These are phyloP conservation scores for Coprinellus aureogranulatus DNA, from an alignment of 768 basidiomycete species.

Conservation along the genomic window DNA sequence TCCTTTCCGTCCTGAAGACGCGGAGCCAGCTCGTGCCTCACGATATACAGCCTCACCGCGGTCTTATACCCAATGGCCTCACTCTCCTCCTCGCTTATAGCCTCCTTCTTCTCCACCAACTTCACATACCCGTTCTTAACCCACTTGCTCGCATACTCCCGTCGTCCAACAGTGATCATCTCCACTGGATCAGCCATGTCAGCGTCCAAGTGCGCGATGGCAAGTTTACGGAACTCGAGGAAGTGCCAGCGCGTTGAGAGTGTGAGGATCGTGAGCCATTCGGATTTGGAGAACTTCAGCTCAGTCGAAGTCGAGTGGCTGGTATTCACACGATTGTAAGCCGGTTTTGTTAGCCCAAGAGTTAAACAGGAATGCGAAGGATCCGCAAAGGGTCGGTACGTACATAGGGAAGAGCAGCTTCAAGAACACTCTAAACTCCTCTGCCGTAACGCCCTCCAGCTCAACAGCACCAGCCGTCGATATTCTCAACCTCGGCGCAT, in stretches of 20 bases:
- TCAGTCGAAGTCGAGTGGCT: neutral
- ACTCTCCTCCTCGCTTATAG: constrained; percentile 11
- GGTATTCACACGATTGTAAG: neutral
- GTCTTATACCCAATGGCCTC: constrained; percentile 14
- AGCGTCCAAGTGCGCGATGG: neutral
- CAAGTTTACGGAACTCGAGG: constrained; percentile 5
- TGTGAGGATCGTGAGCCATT: constrained; percentile 8
- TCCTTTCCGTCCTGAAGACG: too few relatives aligned
- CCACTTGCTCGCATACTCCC: constrained; percentile 41
- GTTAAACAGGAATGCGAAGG: too few relatives aligned
- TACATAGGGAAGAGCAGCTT: constrained; percentile 3
- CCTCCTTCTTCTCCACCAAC: neutral
- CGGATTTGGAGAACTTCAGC: neutral
- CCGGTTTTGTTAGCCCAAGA: too few relatives aligned
- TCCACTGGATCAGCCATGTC: constrained; percentile 5
- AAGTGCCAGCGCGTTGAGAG: constrained; percentile 10
- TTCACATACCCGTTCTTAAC: neutral
- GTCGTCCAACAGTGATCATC: constrained; percentile 50
- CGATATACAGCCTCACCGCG: neutral
- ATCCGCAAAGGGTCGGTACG: neutral
- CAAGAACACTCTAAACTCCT: neutral
- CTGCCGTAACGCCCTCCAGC: neutral
- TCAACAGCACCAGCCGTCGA: neutral
- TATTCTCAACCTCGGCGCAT: neutral
- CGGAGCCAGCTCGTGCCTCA: neutral